Conservation (phyloP, 768 basidiomycete genomes). For the Cystobasidium tubakii region DNA sequence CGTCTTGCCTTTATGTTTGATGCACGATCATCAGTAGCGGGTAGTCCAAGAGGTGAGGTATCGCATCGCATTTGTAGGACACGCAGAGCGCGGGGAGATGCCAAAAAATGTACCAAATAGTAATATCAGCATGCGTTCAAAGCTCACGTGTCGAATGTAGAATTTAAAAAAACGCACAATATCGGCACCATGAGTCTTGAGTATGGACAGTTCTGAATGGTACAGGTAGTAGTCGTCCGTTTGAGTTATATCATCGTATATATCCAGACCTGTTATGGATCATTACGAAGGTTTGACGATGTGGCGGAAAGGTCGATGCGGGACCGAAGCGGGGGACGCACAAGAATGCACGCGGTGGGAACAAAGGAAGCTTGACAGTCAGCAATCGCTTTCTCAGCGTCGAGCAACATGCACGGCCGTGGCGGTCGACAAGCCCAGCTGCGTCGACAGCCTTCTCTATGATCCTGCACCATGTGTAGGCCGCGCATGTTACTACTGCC, state of each 20-base stretch:
- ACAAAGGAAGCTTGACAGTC: background rate
- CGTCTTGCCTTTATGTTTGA: background rate
- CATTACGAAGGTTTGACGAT: conserved; percentile 57
- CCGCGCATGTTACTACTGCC: background rate
- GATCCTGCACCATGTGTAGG: background rate
- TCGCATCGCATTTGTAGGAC: no score
- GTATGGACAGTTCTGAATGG: conserved; percentile 74
- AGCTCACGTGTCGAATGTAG: no score
- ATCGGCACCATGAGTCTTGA: conserved; percentile 65
- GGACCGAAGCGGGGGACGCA: background rate
- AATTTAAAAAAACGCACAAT: conserved; percentile 63
- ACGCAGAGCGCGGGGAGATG: no score
- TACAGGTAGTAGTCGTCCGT: conserved; percentile 82
- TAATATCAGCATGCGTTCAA: no score
- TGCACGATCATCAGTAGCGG: background rate
- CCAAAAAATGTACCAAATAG: no score
- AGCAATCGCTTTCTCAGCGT: no score
- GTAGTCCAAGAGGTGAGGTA: no score
- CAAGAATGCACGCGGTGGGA: background rate
- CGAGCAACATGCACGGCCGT: no score
- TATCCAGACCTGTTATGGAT: conserved; percentile 59
- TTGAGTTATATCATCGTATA: conserved; percentile 80
- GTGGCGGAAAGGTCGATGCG: conserved; percentile 57
- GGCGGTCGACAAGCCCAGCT: no score
- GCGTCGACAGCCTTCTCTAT: background rate